These are phyloP conservation scores for Picochlorum costavermella DNA, from an alignment of 139 green algal genomes.

Conservation along the genomic window DNA sequence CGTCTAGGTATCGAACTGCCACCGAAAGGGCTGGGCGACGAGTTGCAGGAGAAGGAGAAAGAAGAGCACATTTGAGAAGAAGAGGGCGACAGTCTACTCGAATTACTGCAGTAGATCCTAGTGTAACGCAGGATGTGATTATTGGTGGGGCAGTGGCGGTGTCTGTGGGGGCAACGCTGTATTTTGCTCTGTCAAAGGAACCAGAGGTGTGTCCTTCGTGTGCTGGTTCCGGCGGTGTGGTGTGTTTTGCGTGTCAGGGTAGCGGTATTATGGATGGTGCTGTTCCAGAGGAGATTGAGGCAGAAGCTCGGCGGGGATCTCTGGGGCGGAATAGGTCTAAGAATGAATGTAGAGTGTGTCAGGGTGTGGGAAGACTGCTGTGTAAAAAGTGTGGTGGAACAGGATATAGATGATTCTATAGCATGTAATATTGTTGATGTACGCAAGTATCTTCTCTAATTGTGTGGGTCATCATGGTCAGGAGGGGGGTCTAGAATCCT, in stretches of 20 bases:
- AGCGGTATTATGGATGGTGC: slow-evolving; percentile 16
- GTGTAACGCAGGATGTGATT: slow-evolving; percentile 36
- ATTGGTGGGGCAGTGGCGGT: slow-evolving; percentile 36
- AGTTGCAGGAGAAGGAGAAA: too few species aligned
- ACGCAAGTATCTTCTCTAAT: too few species aligned
- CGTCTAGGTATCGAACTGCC: too few species aligned
- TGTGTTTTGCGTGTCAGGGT: slow-evolving; percentile 38
- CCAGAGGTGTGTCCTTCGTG: slow-evolving; percentile 28
- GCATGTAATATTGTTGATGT: neutral
- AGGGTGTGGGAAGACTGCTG: slow-evolving; percentile 11
- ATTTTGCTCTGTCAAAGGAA: slow-evolving; percentile 34
- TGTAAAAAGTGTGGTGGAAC: slow-evolving; percentile 14
- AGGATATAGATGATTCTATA: slow-evolving; percentile 7
- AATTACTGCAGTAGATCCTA: too few species aligned
- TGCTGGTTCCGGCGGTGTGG: slow-evolving; percentile 29
- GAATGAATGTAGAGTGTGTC: slow-evolving; percentile 17
- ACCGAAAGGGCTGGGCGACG: too few species aligned
- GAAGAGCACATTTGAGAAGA: too few species aligned
- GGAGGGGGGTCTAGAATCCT: too few species aligned
- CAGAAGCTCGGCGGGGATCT: neutral
- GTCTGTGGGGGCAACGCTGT: slow-evolving; percentile 31
- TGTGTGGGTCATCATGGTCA: too few species aligned
- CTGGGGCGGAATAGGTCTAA: neutral
- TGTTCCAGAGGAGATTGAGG: slow-evolving; percentile 1
- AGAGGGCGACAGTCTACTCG: too few species aligned